Conservation (phyloP, 495 filamentous ascomycete species). For the Lasiosphaeria ovina region DNA sequence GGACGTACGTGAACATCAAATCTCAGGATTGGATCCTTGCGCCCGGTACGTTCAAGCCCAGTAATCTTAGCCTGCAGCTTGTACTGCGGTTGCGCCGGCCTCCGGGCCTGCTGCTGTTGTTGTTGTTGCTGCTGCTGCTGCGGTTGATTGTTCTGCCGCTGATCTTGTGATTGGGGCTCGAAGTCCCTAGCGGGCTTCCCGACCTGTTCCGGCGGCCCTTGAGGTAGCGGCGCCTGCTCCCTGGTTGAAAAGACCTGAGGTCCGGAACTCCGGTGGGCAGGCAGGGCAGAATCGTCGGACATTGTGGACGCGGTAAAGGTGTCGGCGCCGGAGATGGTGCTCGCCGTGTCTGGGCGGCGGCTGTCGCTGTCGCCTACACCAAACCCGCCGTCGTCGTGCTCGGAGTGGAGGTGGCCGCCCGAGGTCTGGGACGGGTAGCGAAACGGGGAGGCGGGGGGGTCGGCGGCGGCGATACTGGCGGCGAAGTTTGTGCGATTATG, state of each 20-base stretch:
- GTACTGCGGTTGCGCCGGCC: conserved; percentile 63
- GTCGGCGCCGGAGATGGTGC: conserved; percentile 31
- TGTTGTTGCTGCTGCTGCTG: conserved; percentile 26
- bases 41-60: conserved; percentile 83
- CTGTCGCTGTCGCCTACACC: conserved; percentile 33
- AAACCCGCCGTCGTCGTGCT: conserved; percentile 38
- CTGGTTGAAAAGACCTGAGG: conserved; percentile 12
- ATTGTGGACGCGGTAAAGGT: conserved; percentile 16
- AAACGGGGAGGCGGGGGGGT: conserved; percentile 34
- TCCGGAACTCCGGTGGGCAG: conserved; percentile 11
- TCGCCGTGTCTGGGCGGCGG: conserved; percentile 39
- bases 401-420: conserved; percentile 33
- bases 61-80: conserved; percentile 93
- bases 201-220: conserved; percentile 11
- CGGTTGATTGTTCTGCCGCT: conserved; percentile 43
- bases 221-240: conserved; percentile 23
- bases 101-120: conserved; percentile 47
- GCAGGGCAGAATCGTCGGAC: conserved; percentile 3
- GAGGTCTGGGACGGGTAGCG: conserved; percentile 33
- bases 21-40: conserved; percentile 90
- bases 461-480: conserved; percentile 31
- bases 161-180: conserved; percentile 24
- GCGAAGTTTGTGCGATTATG: conserved; percentile 57
- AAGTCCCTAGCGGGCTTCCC: conserved; percentile 12
- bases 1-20: conserved; percentile 89